phyloP scores from a whole-genome alignment of 2,329 filamentous ascomycete species.

The Colletotrichum brevisporum region DNA sequence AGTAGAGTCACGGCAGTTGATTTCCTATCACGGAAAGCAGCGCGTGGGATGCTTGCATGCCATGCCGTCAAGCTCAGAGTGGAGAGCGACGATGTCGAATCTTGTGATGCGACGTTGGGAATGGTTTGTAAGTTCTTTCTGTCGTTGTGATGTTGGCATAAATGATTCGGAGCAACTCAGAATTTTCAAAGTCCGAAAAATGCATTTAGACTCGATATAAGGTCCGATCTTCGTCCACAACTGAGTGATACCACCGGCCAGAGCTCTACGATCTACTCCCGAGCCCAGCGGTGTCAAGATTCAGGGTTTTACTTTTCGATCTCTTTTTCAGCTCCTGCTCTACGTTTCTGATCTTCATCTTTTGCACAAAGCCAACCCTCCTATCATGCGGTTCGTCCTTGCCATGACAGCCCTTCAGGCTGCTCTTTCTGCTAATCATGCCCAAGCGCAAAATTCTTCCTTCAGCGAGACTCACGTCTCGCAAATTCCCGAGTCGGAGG shows the following conservation, averaged over 20 bases:
- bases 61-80: not conserved
- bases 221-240: too few species aligned
- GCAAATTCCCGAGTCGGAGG: conserved; percentile 13
- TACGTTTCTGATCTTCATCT: not conserved
- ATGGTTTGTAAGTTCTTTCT: not conserved
- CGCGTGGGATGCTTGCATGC: conserved; percentile 7
- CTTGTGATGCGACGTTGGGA: not conserved
- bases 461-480: conserved; percentile 19
- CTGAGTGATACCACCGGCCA: too few species aligned
- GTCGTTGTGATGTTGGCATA: not conserved
- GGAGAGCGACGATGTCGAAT: not conserved
- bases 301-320: not conserved
- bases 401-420: conserved; percentile 1
- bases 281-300: not conserved
- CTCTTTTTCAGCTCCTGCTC: not conserved
- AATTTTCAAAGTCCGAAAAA: too few species aligned
- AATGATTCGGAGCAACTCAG: too few species aligned
- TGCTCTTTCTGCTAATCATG: not conserved
- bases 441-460: conserved; percentile 25
- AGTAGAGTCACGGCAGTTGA: conserved; percentile 39
- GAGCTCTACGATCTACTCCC: too few species aligned
- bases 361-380: not conserved
- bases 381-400: conserved; percentile 19
- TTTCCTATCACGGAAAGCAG: conserved; percentile 6
- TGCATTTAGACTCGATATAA: too few species aligned